Base-by-base conservation (phyloP, 2,329 filamentous ascomycete genomes). In the Myriangium duriaei region DNA sequence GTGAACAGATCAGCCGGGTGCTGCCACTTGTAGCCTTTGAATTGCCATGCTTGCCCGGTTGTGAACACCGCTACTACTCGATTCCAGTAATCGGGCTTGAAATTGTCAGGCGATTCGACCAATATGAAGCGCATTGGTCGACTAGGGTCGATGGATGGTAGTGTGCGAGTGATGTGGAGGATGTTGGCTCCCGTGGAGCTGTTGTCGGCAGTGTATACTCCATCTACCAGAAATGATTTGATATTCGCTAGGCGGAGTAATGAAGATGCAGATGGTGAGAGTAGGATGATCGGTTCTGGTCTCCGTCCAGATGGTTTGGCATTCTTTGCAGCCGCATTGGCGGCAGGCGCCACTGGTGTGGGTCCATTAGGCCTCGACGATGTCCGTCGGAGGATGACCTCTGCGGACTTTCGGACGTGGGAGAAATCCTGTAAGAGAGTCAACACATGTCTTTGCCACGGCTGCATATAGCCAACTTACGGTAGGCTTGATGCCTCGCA, bases 51-150 rank as follows among this genome's bases (percentile, higher is more conserved):
- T 64, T 98, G 91, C 21, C 91, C 91, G 0, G 91, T 98, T 0
- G 91, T 98, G 63, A 98, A 96, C 41, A 98, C 87, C 10, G 83
- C 91, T 2, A 95, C 91, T 5, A 98, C 81, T 36, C 87, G 79
- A 52, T 79, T 79, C 91, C 91, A 98, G 67, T 96, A 95, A 56
- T 96, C 87, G 0, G 91, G 91, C 59, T 94, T 93, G 72, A 98
- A 98, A 58, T 91, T 81, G 55, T 92, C 80, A 0, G 87, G 82
- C 12, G 79, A 81, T 58, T 98, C 91, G 38, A 96, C 88, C 28
- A 98, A 76, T 55, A 96, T 92, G 67, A 98, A 98, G 32, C 87
- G 83, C 53, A 91, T 76, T 1, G 85, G 79, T 11, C 80, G 76
- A 37, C 68, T 64, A 3, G 79, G 66, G 53, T 84, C 76, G 47